Evolutionary conservation across 768 basidiomycete genomes (phyloP), one percentile per base, ranked within the genome.

Genomic region (Boletus rubropictus): DNA sequence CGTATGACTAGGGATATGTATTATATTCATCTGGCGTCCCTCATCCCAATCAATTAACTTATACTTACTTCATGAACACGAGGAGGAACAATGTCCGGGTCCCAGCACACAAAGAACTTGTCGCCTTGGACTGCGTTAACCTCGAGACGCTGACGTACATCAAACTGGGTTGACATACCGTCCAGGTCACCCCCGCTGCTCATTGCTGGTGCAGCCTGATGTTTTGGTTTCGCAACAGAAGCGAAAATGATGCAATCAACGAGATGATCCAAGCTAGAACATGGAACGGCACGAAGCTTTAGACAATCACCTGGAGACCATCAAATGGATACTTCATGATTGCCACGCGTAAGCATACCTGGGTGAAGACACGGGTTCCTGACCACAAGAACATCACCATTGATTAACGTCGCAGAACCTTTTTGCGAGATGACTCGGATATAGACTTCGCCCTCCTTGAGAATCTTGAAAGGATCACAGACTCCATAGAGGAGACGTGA

Each of bases 321-420:
- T 20, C 29, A 34, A 25, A 14, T 27, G 15, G 27, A n/a, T 3
- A 14, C 9, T 21, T 6, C 15, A 32, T 5, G 27, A 39, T 5
- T 21, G 2, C 22, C 18, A 40, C 4, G 3, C 15, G 11, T 12
- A 36, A 2, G 49, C 64, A 4, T 42, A 79, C 80, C 82, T 18
- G 83, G 81, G 62, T 84, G 80, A 37, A 84, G 70, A 52, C 82
- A 86, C 0, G 83, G 83, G 58, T 86, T 86, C 18, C 82, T 68
- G 4, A 83, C 80, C 5, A 84, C 76, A 5, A 84, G 66, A 0
- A 84, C 80, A 53, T 83, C 79, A 0, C 75, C 73, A 50, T 82
- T 75, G 32, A 79, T 79, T 1, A 76, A 71, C 0, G 82, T 82
- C 4, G 75, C 66, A 0, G 70, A 69, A 3, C 82, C 82, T 32